Conservation (phyloP, 768 basidiomycete species). For the Flagelloscypha sp. region DNA sequence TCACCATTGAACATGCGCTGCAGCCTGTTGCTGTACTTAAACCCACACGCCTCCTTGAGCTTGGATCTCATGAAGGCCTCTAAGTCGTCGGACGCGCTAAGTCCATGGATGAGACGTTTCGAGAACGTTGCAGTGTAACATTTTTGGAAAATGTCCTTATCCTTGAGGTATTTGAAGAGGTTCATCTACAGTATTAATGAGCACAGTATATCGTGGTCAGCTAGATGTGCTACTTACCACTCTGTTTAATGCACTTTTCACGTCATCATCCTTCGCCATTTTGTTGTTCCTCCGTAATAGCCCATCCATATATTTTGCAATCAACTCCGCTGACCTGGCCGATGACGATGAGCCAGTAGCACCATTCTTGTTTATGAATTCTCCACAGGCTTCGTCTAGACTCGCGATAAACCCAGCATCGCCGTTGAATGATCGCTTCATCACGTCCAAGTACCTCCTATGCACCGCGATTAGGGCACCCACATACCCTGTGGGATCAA, state of each 20-base stretch:
- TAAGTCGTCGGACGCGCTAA: constrained; percentile 67
- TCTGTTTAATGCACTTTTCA: constrained; percentile 61
- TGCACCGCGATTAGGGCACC: constrained; percentile 66
- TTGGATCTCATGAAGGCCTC: constrained; percentile 78
- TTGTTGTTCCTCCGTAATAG: constrained; percentile 70
- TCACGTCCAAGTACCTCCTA: constrained; percentile 61
- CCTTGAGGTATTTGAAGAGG: constrained; percentile 75
- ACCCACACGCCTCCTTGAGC: constrained; percentile 70
- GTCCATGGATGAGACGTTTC: constrained; percentile 56
- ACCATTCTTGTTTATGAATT: constrained; percentile 65
- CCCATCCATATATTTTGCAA: constrained; percentile 67
- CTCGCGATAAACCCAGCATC: constrained; percentile 68
- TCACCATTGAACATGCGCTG: constrained; percentile 72
- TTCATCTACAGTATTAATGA: constrained; percentile 45
- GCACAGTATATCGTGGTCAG: too few relatives aligned
- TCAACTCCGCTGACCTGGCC: constrained; percentile 60
- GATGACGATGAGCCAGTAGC: constrained; percentile 56
- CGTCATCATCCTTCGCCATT: constrained; percentile 61
- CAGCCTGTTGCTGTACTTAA: constrained; percentile 73
- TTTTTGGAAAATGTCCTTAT: constrained; percentile 77
- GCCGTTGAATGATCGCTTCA: constrained; percentile 61
- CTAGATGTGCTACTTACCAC: constrained; percentile 35
- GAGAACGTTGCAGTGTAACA: constrained; percentile 73
- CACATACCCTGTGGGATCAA: constrained; percentile 69
- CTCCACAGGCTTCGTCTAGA: constrained; percentile 69